Evolutionary conservation across 306 rosid genomes (phyloP), one percentile per base, ranked within the genome.

Genomic region (Quillaja saponaria): DNA sequence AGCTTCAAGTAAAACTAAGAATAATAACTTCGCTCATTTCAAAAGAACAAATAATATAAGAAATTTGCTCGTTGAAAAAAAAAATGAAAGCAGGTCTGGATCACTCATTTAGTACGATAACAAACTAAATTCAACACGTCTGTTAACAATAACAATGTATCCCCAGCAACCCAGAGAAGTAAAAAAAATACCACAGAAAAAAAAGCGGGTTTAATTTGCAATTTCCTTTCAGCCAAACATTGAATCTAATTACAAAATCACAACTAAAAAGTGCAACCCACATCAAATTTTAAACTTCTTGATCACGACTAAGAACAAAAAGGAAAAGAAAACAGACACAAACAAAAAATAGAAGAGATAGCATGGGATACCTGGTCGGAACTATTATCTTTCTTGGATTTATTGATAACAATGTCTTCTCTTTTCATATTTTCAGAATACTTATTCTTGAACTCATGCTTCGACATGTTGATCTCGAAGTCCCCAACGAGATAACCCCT

Each of bases 361-460:
- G 19, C 7, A 25, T 50, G 10, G 45, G 10, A 13, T 55, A 81
- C 83, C 79, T 84, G 87, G 8, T 79, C 87, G 10, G 81, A 41
- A 64, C 74, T 63, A 13, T 63, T 69, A 13, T 72, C 77, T 37
- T 82, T 75, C 73, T 69, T 87, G 7, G 85, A 1, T 47, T 85
- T 90, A 67, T 66, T 74, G 63, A 85, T 83, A 14, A 59, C 76
- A 18, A 90, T 83, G 39, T 90, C 94, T 49, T 87, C 91, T 44
- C 94, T 81, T 44, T 81, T 87, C 94, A 83, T 76, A 73, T 58
- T 45, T 0, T 81, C 84, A 0, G 68, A 68, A 4, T 60, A 78
- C n/a, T 78, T 80, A 28, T 40, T 7, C 31, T 39, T 72, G 70
- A 85, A 81, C 44, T 88, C 82, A 8, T 69, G 34, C 21, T 55